Percentiles rank a stretch among this genome's conserved stretches.
Evolutionary conservation across 2,329 filamentous ascomycete genomes (phyloP).

Genomic region (Monilinia polystroma): DNA sequence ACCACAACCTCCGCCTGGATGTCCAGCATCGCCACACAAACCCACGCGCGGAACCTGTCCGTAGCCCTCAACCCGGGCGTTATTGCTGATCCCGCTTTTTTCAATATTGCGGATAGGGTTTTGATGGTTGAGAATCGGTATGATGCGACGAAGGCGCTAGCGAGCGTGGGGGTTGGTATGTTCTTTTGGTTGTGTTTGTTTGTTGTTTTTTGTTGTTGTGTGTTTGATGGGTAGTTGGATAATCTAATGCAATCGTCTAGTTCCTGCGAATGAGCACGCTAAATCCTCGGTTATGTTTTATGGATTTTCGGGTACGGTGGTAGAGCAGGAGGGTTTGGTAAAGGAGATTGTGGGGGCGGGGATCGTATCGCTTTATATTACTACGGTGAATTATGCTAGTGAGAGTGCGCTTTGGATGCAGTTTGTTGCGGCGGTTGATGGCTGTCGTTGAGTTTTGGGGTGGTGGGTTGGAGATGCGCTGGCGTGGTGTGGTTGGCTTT

Average conservation of each 20-base stretch:
- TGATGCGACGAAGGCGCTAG: neutral
- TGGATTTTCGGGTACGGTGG: neutral
- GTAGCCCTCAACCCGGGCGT: neutral
- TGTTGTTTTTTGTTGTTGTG: no score
- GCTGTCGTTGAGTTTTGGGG: neutral
- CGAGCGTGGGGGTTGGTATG: neutral
- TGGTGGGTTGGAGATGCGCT: neutral
- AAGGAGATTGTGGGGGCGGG: neutral
- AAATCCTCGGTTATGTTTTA: neutral
- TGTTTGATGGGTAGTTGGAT: no score
- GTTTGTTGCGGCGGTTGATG: neutral
- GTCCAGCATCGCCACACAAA: neutral
- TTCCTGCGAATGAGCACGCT: neutral
- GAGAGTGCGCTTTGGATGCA: neutral
- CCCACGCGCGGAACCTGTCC: neutral
- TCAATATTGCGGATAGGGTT: neutral
- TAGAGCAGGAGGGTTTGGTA: neutral
- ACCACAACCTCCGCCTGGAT: neutral
- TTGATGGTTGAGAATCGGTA: constrained; percentile 2
- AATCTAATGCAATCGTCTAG: neutral
- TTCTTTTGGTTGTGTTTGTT: neutral
- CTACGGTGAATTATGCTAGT: neutral
- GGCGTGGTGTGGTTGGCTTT: no score
- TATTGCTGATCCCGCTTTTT: neutral
- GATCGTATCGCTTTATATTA: neutral